A percentile compares a stretch with the other conserved stretches of the same genome.
Conservation (phyloP, 306 rosid genomes). For the Vigna mungo region DNA sequence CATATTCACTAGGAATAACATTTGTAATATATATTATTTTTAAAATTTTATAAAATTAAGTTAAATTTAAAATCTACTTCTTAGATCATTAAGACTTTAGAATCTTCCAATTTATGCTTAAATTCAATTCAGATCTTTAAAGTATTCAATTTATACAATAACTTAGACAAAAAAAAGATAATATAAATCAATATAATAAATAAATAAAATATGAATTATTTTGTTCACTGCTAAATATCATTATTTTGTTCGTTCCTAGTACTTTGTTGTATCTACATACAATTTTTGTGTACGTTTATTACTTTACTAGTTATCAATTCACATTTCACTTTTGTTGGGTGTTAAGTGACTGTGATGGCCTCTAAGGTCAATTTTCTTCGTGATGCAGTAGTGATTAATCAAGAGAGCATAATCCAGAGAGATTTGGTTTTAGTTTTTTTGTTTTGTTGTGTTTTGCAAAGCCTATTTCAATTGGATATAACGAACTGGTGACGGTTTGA, state of each 20-base stretch:
- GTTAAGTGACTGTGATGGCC: conserved; percentile 35
- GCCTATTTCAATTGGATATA: conserved; percentile 32
- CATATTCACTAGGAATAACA: too few species aligned
- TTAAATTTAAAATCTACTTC: too few species aligned
- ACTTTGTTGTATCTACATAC: conserved; percentile 8
- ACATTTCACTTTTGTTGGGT: conserved; percentile 5
- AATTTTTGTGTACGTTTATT: conserved; percentile 12
- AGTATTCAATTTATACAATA: too few species aligned
- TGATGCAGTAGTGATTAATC: conserved; percentile 43
- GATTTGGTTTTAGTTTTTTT: conserved; percentile 27
- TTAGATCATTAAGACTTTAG: too few species aligned
- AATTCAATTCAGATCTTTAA: too few species aligned
- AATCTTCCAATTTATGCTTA: too few species aligned
- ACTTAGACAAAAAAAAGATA: too few species aligned
- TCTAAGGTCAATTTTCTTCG: conserved; percentile 36
- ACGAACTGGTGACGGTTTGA: neutral
- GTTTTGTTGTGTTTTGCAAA: conserved; percentile 34
- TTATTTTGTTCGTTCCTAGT: neutral
- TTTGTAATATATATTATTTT: too few species aligned
- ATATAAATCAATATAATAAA: too few species aligned
- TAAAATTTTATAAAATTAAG: too few species aligned
- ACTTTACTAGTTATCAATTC: conserved; percentile 7
- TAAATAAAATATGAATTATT: too few species aligned
- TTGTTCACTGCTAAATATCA: neutral
- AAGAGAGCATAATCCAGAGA: conserved; percentile 9